Conservation (phyloP, 441 rosid genomes). For the Jatropha podagrica region DNA sequence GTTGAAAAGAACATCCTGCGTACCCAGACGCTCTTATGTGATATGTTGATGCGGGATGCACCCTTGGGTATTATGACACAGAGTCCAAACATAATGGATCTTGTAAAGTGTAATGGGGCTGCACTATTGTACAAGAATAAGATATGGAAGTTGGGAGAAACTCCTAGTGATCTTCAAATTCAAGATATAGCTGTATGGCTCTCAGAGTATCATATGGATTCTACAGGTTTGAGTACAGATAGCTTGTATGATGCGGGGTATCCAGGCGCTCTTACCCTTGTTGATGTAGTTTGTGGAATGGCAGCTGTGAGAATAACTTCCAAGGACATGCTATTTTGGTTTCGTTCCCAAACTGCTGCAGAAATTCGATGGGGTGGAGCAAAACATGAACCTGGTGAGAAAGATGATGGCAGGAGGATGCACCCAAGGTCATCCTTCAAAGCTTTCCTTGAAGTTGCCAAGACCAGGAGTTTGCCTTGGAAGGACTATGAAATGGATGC, state of each 20-base stretch:
- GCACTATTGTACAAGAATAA: conserved; percentile 71
- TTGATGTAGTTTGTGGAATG: conserved; percentile 86
- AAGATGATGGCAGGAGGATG: conserved; percentile 86
- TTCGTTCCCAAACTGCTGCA: conserved; percentile 82
- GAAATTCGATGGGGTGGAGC: conserved; percentile 98
- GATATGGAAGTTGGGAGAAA: conserved; percentile 65
- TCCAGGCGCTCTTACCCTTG: conserved; percentile 66
- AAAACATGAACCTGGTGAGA: conserved; percentile 75
- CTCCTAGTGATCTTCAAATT: conserved; percentile 73
- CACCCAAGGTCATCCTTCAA: conserved; percentile 95
- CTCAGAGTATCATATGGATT: conserved; percentile 76
- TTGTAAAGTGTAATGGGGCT: conserved; percentile 96
- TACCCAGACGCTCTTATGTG: conserved; percentile 90
- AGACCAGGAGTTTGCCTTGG: conserved; percentile 89
- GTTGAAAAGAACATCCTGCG: conserved; percentile 88
- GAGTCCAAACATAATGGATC: conserved; percentile 87
- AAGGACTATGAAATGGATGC: conserved; percentile 98
- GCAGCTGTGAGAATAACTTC: conserved; percentile 87
- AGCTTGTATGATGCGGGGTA: conserved; percentile 91
- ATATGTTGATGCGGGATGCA: conserved; percentile 94
- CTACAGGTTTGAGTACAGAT: conserved; percentile 95
- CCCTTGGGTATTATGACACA: conserved; percentile 85
- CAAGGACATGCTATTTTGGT: conserved; percentile 88
- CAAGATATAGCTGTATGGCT: conserved; percentile 75
- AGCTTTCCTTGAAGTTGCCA: conserved; percentile 93